These are phyloP conservation scores for Cucurbitaria berberidis DNA, from an alignment of 2,329 filamentous ascomycete genomes.

Conservation along the genomic window DNA sequence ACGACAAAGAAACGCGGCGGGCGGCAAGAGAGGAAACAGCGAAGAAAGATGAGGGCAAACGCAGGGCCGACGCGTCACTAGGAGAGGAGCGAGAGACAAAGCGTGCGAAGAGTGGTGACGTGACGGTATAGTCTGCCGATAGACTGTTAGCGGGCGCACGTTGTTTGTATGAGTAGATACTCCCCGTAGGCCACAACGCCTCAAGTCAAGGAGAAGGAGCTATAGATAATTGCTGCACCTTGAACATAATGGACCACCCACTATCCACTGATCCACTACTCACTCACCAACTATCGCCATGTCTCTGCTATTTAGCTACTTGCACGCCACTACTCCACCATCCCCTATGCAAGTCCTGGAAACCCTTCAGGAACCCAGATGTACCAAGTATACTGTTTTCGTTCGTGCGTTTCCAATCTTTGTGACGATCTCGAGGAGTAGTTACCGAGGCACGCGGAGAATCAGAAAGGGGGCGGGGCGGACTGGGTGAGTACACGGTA, in stretches of 20 bases:
- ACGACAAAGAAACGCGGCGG: conserved; percentile 62
- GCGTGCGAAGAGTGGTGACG: conserved; percentile 36
- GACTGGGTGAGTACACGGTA: too few species aligned
- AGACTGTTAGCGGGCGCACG: neutral
- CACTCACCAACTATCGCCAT: too few species aligned
- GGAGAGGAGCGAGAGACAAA: conserved; percentile 44
- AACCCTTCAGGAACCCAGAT: too few species aligned
- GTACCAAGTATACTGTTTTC: too few species aligned
- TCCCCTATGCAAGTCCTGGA: too few species aligned
- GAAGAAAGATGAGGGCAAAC: conserved; percentile 43
- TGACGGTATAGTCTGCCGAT: conserved; percentile 9
- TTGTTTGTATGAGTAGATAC: neutral
- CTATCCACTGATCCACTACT: neutral
- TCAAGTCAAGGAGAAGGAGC: neutral
- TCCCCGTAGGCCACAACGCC: neutral
- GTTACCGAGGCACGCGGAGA: too few species aligned
- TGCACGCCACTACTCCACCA: too few species aligned
- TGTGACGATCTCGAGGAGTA: too few species aligned
- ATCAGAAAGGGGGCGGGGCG: too few species aligned
- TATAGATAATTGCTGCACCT: neutral
- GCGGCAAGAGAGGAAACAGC: conserved; percentile 38
- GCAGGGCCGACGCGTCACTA: conserved; percentile 36
- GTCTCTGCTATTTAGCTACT: too few species aligned
- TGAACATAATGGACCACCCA: neutral
- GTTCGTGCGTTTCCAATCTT: too few species aligned